phyloP scores from a whole-genome alignment of 2,329 filamentous ascomycete genomes.

The Botryotinia globosa region DNA sequence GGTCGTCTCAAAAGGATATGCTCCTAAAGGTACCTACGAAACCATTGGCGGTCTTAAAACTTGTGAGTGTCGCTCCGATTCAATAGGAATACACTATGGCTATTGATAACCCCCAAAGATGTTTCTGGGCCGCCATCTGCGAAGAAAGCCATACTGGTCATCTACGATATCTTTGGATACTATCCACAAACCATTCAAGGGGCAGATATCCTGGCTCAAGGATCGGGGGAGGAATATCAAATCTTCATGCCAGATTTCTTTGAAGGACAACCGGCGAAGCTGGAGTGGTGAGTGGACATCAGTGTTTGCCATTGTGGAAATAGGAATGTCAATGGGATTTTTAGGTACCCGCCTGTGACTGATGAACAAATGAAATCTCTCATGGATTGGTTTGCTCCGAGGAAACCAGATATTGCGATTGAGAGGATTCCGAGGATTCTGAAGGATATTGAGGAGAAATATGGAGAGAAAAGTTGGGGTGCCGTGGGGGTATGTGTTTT shows the following conservation, averaged over 20 bases:
- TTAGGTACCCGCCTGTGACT: conserved; percentile 24
- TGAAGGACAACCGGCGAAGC: conserved; percentile 52
- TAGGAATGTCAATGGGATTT: not conserved
- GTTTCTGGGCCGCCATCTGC: conserved; percentile 47
- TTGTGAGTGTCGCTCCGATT: conserved; percentile 38
- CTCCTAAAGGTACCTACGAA: conserved; percentile 54
- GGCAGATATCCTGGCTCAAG: conserved; percentile 59
- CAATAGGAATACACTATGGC: not conserved
- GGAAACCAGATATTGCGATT: conserved; percentile 40
- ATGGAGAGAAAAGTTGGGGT: conserved; percentile 49
- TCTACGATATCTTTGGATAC: conserved; percentile 67
- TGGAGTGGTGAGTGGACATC: conserved; percentile 46
- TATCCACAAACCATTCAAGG: conserved; percentile 68
- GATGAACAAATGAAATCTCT: conserved; percentile 22
- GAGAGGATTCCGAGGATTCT: conserved; percentile 51
- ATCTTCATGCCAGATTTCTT: conserved; percentile 94
- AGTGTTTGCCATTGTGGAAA: not conserved
- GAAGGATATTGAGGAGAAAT: conserved; percentile 46
- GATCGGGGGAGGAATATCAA: conserved; percentile 55
- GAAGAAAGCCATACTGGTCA: conserved; percentile 57
- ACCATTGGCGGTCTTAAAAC: conserved; percentile 54
- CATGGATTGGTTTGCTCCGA: conserved; percentile 21
- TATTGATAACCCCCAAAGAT: conserved; percentile 32
- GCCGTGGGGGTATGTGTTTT: conserved; percentile 22
- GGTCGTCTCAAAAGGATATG: conserved; percentile 52